Evolutionary conservation across 1,284 basidiomycete genomes (phyloP).

Genomic region (Naganishia cerealis): DNA sequence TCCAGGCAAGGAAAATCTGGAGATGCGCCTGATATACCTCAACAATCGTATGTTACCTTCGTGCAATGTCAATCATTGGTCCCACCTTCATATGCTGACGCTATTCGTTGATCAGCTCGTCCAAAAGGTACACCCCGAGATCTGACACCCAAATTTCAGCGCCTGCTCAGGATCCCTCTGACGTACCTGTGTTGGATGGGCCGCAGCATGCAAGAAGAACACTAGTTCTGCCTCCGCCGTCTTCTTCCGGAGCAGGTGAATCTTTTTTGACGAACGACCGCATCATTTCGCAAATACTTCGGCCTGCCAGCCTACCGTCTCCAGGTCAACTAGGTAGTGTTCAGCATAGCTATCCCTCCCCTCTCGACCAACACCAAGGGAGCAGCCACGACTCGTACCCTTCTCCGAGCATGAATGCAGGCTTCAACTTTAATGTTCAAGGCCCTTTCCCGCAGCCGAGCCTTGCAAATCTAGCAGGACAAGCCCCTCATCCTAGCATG

Average conservation of each 20-base stretch:
- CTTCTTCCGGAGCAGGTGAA: neutral
- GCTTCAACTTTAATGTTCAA: neutral
- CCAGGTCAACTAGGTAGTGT: neutral
- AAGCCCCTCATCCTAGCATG: conserved; percentile 12
- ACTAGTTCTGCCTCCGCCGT: neutral
- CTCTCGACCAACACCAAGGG: neutral
- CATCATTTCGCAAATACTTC: conserved; percentile 18
- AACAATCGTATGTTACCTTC: conserved; percentile 11
- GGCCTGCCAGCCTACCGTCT: conserved; percentile 11
- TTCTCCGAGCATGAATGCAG: neutral
- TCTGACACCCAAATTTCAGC: neutral
- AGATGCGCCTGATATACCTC: neutral
- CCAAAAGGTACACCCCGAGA: neutral
- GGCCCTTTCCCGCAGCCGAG: conserved; percentile 9
- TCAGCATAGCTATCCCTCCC: neutral
- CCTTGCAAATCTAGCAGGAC: conserved; percentile 12
- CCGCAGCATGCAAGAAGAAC: neutral
- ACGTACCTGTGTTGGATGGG: neutral
- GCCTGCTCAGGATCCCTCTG: neutral
- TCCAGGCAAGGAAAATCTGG: neutral
- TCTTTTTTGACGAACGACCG: conserved; percentile 17
- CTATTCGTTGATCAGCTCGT: neutral
- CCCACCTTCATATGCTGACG: neutral
- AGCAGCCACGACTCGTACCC: neutral
- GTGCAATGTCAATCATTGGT: neutral